phyloP scores from a whole-genome alignment of 495 filamentous ascomycete genomes.

The Polyplosphaeria fusca region DNA sequence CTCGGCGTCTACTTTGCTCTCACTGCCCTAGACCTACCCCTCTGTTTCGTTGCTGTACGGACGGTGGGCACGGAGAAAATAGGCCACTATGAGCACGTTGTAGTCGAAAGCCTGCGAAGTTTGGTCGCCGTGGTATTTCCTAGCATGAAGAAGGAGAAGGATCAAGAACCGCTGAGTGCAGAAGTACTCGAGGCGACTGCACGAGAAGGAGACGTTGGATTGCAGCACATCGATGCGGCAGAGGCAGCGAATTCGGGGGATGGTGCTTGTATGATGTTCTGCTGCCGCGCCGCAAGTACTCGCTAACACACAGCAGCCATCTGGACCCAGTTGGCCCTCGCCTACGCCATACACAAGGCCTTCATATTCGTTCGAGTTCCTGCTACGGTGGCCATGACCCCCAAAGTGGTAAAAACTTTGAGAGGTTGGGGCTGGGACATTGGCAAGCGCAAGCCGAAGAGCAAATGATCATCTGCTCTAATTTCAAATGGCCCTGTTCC shows the following conservation, averaged over 20 bases:
- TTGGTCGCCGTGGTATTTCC: constrained; percentile 51
- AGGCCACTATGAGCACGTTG: constrained; percentile 56
- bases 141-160: constrained; percentile 22
- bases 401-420: constrained; percentile 80
- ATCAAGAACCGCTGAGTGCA: constrained; percentile 13
- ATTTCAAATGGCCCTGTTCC: too few species aligned
- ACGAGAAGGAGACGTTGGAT: constrained; percentile 19
- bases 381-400: constrained; percentile 80
- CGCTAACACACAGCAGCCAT: constrained; percentile 57
- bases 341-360: constrained; percentile 96
- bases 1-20: constrained; percentile 84
- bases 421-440: constrained; percentile 81
- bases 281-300: constrained; percentile 7
- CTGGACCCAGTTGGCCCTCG: constrained; percentile 87
- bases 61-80: constrained; percentile 80
- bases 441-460: constrained; percentile 57
- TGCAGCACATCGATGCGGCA: constrained; percentile 37
- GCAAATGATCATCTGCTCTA: too few species aligned
- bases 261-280: constrained; percentile 52
- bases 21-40: constrained; percentile 86
- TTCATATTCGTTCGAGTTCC: constrained; percentile 95
- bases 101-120: constrained; percentile 41
- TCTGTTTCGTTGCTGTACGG: constrained; percentile 86
- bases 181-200: constrained; percentile 19
- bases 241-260: constrained; percentile 42